Base-by-base conservation (phyloP, 768 basidiomycete species). In the Infundibulicybe gibba region DNA sequence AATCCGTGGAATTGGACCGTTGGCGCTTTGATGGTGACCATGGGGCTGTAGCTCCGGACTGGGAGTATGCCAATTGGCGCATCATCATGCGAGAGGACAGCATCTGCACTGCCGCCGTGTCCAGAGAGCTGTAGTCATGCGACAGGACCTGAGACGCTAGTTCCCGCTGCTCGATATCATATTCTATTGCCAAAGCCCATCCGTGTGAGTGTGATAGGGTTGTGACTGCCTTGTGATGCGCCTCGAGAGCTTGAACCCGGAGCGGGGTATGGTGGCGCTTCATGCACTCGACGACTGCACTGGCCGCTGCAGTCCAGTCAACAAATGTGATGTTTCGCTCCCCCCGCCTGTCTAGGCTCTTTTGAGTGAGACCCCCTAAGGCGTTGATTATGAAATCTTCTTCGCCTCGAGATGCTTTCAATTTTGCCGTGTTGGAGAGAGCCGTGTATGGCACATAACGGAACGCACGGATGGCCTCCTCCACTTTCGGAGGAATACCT, bases 111-210 rank as follows among this genome's bases (percentile, higher is more conserved):
- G 45, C 40, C 3, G 41, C 32, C 10, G 40, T 13, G 16, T 59
- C 51, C 0, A 59, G 31, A 1, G 44, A 45, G 15, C 50, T 44
- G 2, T 57, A 47, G 45, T 62, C 54, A 38, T 62, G 60, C 0
- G 30, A 9, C 6, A 20, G 45, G 13, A 56, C 34, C 2, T 21
- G 6, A 2, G 48, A 49, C 1, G 54, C 55, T 4, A 54, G 20
- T 20, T 52, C 45, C 2, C 51, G 52, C 39, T 61, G 60, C 34
- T 56, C 51, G 30, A 62, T 58, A 44, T 62, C 54, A 35, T 61
- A 61, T 9, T 38, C 39, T 2, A 53, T 30, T 2, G 59, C 57
- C 1, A 56, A 25, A 1, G 30, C 3, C 60, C 60, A 61, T 14
- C 32, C 32, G 20, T 53, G 43, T 5, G 32, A 11, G 3, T 12